Percentiles rank a stretch among this genome's conserved stretches.
Evolutionary conservation across 345 rosid species (phyloP).

Genomic region (Murraya paniculata): DNA sequence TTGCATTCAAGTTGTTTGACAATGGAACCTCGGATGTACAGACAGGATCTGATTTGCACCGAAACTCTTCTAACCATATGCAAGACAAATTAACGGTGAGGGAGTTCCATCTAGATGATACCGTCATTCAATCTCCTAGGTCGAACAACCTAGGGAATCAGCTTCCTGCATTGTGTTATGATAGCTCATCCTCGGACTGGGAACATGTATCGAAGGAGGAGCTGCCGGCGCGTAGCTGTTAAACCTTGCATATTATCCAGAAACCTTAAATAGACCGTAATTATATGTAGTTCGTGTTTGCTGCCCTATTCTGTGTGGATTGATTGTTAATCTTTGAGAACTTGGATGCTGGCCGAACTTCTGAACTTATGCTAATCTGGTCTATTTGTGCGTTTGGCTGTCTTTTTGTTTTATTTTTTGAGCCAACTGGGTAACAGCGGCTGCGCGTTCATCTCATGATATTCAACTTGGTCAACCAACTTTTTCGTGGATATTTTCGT

Average conservation of each 20-base stretch:
- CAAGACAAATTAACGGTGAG: constrained; percentile 16
- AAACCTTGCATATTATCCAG: constrained; percentile 1
- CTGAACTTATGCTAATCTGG: background rate
- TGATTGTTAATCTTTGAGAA: background rate
- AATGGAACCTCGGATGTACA: constrained; percentile 11
- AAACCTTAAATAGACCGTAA: background rate
- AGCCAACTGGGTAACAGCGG: background rate
- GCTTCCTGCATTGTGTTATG: constrained; percentile 28
- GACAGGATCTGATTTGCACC: constrained; percentile 2
- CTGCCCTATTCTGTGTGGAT: background rate
- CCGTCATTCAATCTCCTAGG: constrained; percentile 1
- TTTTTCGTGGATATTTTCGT: too few species aligned
- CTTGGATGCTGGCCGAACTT: background rate
- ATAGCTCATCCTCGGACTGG: constrained; percentile 64
- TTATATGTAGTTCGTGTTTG: background rate
- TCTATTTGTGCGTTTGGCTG: background rate
- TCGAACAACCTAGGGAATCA: constrained; percentile 19
- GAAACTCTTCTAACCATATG: background rate
- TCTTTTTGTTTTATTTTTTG: background rate
- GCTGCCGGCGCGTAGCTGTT: constrained; percentile 28
- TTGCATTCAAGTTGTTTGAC: background rate
- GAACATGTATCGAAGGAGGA: constrained; percentile 69
- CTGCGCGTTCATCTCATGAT: too few species aligned
- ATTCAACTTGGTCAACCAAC: too few species aligned
- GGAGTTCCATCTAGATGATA: constrained; percentile 26